Percentiles rank a stretch among this genome's conserved stretches.
Conservation (phyloP, 1,284 basidiomycete genomes). For the Cutaneotrichosporon arboriforme region DNA sequence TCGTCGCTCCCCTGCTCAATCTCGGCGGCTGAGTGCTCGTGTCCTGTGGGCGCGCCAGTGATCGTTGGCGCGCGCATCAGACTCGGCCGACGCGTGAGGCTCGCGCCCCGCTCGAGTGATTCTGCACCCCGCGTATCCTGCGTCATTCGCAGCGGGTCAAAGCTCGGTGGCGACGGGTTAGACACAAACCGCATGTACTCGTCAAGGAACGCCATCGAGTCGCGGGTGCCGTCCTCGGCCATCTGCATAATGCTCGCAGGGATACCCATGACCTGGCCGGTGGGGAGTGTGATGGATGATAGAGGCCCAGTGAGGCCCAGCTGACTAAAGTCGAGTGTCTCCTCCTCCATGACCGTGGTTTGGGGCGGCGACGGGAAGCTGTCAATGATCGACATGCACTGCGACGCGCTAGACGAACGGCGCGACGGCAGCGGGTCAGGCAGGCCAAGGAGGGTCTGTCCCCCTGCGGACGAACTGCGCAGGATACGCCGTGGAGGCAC, state of each 20-base stretch:
- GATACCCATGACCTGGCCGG: not conserved
- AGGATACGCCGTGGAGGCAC: not conserved
- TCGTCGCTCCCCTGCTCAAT: too few species aligned
- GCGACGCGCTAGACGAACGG: not conserved
- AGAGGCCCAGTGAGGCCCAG: not conserved
- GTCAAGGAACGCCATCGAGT: not conserved
- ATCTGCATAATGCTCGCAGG: not conserved
- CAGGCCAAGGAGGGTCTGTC: not conserved
- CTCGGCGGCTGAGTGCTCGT: too few species aligned
- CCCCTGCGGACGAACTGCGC: not conserved
- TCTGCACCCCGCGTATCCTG: too few species aligned
- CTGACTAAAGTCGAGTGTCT: not conserved
- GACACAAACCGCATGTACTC: slow-evolving; percentile 1
- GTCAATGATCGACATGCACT: not conserved
- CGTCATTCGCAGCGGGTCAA: not conserved
- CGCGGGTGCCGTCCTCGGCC: not conserved
- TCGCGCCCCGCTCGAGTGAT: not conserved
- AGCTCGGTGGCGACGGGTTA: not conserved
- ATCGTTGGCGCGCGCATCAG: too few species aligned
- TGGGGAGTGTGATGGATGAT: not conserved
- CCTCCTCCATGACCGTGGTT: too few species aligned
- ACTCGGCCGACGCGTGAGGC: too few species aligned
- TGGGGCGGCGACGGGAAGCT: not conserved
- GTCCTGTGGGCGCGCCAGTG: too few species aligned
- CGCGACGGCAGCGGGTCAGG: not conserved